These are phyloP conservation scores for Citeromyces nyonsensis DNA, from an alignment of 805 yeast genomes.

Conservation along the genomic window DNA sequence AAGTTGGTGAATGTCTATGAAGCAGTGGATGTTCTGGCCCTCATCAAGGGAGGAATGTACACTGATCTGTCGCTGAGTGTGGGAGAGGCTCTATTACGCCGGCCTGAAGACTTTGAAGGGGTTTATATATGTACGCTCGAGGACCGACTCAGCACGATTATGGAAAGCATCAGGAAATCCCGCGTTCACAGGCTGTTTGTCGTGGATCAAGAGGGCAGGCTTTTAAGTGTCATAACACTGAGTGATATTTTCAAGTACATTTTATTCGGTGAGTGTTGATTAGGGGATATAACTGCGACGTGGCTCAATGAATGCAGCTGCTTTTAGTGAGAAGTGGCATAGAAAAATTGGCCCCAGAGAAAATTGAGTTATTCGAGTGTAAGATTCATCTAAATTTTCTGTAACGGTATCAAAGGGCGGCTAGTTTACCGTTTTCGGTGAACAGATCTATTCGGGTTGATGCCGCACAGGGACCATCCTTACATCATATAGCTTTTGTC, in stretches of 20 bases:
- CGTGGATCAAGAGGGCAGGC: slow-evolving; percentile 67
- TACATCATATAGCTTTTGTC: too few species aligned
- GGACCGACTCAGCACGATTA: slow-evolving; percentile 75
- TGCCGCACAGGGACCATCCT: too few species aligned
- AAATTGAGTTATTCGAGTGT: too few species aligned
- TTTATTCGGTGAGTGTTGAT: slow-evolving; percentile 31
- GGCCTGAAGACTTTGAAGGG: slow-evolving; percentile 95
- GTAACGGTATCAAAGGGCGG: too few species aligned
- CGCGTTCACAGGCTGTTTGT: slow-evolving; percentile 86
- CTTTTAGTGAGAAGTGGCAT: too few species aligned
- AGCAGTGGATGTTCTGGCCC: slow-evolving; percentile 84
- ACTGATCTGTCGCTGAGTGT: slow-evolving; percentile 82
- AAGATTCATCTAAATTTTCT: too few species aligned
- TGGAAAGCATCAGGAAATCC: slow-evolving; percentile 86
- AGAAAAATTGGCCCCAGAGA: too few species aligned
- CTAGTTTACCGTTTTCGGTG: too few species aligned
- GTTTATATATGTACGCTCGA: slow-evolving; percentile 87
- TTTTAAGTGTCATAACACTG: slow-evolving; percentile 76
- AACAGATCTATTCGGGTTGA: too few species aligned
- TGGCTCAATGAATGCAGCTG: too few species aligned
- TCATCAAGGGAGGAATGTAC: slow-evolving; percentile 89
- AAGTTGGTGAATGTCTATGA: slow-evolving; percentile 82
- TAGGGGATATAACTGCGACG: too few species aligned
- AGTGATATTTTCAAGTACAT: slow-evolving; percentile 84
- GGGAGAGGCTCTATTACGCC: slow-evolving; percentile 88